A percentile compares a stretch with the other conserved stretches of the same genome.
Evolutionary conservation across 805 yeast genomes (phyloP).

Genomic region (Ogataea nakhonphanomensis): DNA sequence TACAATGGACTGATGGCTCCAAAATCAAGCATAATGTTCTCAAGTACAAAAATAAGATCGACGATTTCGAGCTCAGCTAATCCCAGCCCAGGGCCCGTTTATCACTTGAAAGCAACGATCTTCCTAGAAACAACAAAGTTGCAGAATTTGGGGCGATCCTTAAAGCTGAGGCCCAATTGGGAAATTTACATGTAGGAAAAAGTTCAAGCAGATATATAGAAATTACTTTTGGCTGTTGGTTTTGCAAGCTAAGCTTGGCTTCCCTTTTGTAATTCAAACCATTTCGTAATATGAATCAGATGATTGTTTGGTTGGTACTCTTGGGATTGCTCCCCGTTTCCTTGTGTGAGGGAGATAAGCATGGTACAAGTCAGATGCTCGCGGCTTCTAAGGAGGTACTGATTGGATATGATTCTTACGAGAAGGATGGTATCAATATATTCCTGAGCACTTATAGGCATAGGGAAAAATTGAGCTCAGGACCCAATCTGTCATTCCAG

Average conservation of each 20-base stretch:
- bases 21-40: slow-evolving; percentile 89
- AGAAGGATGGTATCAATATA: slow-evolving; percentile 14
- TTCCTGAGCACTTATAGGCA: slow-evolving; percentile 12
- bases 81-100: neutral
- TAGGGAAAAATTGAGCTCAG: neutral
- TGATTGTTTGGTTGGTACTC: too few relatives aligned
- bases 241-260: too few relatives aligned
- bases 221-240: too few relatives aligned
- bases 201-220: neutral
- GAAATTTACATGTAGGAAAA: slow-evolving; percentile 7
- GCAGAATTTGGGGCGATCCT: slow-evolving; percentile 5
- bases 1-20: slow-evolving; percentile 96
- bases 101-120: neutral
- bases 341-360: slow-evolving; percentile 1
- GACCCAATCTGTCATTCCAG: neutral
- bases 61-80: slow-evolving; percentile 51
- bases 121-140: neutral
- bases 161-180: slow-evolving; percentile 5
- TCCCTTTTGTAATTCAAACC: too few relatives aligned
- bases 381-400: slow-evolving; percentile 1
- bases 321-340: too few relatives aligned
- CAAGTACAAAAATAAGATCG: slow-evolving; percentile 75
- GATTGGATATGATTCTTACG: slow-evolving; percentile 14
- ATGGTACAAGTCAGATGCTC: neutral
- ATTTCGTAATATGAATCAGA: too few relatives aligned